Conservation (phyloP, 768 basidiomycete genomes). For the Auriculariales sp. region DNA sequence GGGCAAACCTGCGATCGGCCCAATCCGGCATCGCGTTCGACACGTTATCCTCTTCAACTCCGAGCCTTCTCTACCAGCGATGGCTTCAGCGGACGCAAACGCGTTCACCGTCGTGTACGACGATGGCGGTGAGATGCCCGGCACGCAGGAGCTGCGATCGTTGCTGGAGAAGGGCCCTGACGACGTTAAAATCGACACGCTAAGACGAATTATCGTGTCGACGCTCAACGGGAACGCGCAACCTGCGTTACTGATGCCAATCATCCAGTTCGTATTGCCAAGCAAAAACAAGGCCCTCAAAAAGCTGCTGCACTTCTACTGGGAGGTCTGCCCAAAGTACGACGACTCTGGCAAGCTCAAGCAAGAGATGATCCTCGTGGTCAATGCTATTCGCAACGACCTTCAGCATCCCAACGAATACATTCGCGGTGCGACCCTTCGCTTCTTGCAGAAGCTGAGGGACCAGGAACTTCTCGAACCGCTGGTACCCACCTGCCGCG, state of each 20-base stretch:
- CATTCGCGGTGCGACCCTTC: slow-evolving; percentile 92
- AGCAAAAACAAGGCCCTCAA: slow-evolving; percentile 91
- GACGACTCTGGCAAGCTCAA: slow-evolving; percentile 95
- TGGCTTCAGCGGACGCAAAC: slow-evolving; percentile 36
- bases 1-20: too few species aligned
- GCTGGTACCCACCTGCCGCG: slow-evolving; percentile 81
- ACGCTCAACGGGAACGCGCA: slow-evolving; percentile 89
- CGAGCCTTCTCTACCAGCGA: too few species aligned
- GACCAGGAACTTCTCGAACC: slow-evolving; percentile 93
- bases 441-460: slow-evolving; percentile 92
- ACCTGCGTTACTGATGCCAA: slow-evolving; percentile 92
- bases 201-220: slow-evolving; percentile 83
- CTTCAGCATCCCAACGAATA: slow-evolving; percentile 99
- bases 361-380: slow-evolving; percentile 99
- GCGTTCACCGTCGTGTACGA: slow-evolving; percentile 75
- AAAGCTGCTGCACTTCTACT: slow-evolving; percentile 91
- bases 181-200: slow-evolving; percentile 91
- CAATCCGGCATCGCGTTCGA: too few species aligned
- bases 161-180: slow-evolving; percentile 89
- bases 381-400: slow-evolving; percentile 96
- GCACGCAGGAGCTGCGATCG: slow-evolving; percentile 67
- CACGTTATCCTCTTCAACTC: too few species aligned
- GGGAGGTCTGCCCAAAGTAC: slow-evolving; percentile 96
- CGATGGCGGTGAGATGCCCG: slow-evolving; percentile 56
- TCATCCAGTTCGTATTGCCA: slow-evolving; percentile 96